Evolutionary conservation across 805 yeast species (phyloP), one percentile per base, ranked within the genome.

Genomic region (Sungouiozyma intestinalis): DNA sequence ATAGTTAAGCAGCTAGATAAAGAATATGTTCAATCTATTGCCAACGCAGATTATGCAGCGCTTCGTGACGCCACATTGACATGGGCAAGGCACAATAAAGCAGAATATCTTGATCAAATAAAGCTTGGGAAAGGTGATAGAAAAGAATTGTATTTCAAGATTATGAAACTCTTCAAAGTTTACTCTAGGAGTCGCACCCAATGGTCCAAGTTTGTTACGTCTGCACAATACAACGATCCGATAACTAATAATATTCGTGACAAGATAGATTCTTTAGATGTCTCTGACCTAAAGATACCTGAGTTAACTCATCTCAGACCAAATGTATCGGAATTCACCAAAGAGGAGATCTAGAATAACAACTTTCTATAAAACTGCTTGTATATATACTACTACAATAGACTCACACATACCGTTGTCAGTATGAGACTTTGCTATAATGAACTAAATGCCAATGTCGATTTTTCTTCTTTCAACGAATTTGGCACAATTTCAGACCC

Each of bases 21-120:
- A 33, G 68, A 66, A 41, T 75, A 76, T 7, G 73, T 72, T 60
- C 61, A 57, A 18, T 79, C 76, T 57, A 77, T 82, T 51, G 85
- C 87, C 3, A 77, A 76, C 57, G 88, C 88, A 9, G 87, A 81
- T 62, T 82, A 87, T 87, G 79, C 84, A 19, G 81, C 87, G 2
- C 59, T 82, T 41, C 74, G 87, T 64, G 85, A 79, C 58, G 84
- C 88, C 16, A 82, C 90, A 2, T 45, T 57, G 6, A 45, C 51
- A 3, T 53, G 54, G 53, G 40, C 57, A 13, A 16, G n/a, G 11
- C 17, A 21, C n/a, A 14, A 35, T 27, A 16, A 11, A 16, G 20
- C 9, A 11, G 35, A 19, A n/a, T 14, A 5, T n/a, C n/a, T 9
- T 4, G 14, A 13, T 17, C 16, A 19, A 16, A 31, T n/a, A 18